Percentiles rank a stretch among this genome's conserved stretches.
Evolutionary conservation across 1,284 basidiomycete species (phyloP).

Genomic region (Tilletiaria anomala): DNA sequence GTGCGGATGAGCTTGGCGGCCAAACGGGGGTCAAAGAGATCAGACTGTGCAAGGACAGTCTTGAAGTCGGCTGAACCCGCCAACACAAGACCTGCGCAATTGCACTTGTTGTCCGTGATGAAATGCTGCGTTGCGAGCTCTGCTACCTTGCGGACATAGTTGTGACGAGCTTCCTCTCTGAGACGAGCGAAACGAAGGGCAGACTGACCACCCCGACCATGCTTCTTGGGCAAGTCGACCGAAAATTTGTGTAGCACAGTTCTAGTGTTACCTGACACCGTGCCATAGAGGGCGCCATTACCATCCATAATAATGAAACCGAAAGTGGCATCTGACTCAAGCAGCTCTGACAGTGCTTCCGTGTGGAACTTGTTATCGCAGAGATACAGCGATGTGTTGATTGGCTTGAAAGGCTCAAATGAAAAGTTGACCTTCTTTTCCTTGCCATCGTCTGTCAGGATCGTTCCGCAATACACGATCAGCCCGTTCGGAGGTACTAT

Average conservation of each 20-base stretch:
- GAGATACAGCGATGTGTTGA: constrained; percentile 88
- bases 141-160: constrained; percentile 97
- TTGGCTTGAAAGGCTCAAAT: constrained; percentile 82
- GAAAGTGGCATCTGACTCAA: constrained; percentile 94
- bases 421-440: constrained; percentile 84
- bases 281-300: constrained; percentile 90
- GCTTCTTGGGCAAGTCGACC: constrained; percentile 98
- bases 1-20: constrained; percentile 54
- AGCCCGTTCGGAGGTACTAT: constrained; percentile 91
- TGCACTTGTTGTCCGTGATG: constrained; percentile 96
- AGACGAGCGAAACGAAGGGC: constrained; percentile 99
- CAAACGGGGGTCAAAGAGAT: constrained; percentile 86
- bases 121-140: constrained; percentile 95
- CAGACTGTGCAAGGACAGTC: constrained; percentile 86
- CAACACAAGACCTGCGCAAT: constrained; percentile 89
- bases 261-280: constrained; percentile 88
- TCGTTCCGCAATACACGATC: constrained; percentile 79
- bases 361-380: constrained; percentile 99
- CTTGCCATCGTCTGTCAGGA: constrained; percentile 87
- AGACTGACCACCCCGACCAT: constrained; percentile 99
- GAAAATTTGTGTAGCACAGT: constrained; percentile 96
- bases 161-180: constrained; percentile 97
- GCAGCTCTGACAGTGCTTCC: constrained; percentile 84
- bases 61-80: constrained; percentile 98
- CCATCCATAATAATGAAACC: constrained; percentile 99